A percentile compares a stretch with the other conserved stretches of the same genome.
Evolutionary conservation across 129 eudicot species (phyloP).

Genomic region (Rutidosis leptorrhynchoides): DNA sequence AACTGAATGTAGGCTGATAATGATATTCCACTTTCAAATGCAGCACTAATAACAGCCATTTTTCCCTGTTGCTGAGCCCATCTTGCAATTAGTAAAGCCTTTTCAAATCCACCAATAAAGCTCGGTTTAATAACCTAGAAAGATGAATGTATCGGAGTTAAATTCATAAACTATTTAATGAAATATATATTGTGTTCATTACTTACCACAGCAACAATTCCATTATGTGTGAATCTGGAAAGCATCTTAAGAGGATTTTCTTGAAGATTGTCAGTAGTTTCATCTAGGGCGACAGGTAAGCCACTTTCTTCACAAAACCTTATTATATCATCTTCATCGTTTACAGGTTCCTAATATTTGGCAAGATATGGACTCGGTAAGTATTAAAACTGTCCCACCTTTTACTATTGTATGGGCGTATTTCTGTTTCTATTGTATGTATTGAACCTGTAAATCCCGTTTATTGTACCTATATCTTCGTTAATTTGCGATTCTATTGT

Average conservation of each 20-base stretch:
- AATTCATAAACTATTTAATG: background rate
- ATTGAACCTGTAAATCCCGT: no score
- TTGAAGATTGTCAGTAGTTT: constrained; percentile 62
- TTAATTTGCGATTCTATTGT: no score
- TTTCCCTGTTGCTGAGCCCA: constrained; percentile 94
- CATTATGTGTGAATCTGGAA: constrained; percentile 55
- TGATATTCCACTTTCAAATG: constrained; percentile 76
- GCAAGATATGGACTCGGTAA: background rate
- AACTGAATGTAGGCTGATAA: constrained; percentile 73
- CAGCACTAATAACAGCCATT: constrained; percentile 72
- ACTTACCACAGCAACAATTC: constrained; percentile 83
- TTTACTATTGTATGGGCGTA: no score
- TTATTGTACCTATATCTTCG: no score
- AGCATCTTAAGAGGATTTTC: constrained; percentile 57
- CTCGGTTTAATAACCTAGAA: constrained; percentile 91
- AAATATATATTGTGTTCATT: background rate
- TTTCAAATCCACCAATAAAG: constrained; percentile 90
- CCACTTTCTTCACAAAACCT: constrained; percentile 86
- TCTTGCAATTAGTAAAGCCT: constrained; percentile 72
- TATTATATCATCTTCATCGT: constrained; percentile 59
- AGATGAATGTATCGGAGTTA: background rate
- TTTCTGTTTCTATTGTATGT: no score
- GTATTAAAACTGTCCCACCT: no score
- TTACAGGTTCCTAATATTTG: constrained; percentile 79
- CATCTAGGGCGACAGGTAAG: constrained; percentile 91